Evolutionary conservation across 331 rosid species (phyloP).

Genomic region (Saraca asoca): DNA sequence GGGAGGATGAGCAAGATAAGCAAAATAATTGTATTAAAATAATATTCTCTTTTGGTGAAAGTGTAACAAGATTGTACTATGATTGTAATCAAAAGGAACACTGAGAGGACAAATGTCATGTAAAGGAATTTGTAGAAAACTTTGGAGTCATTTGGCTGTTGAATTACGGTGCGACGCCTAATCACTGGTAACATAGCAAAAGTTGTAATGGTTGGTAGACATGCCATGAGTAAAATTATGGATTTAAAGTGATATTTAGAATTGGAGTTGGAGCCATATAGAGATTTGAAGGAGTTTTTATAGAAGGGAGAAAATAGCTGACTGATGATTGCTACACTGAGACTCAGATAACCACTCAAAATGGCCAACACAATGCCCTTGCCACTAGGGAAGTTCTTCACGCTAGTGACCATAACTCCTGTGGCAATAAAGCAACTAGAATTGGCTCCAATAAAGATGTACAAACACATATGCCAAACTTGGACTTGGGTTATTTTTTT

Average conservation of each 20-base stretch:
- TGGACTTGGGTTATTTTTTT: neutral
- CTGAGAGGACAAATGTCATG: conserved; percentile 55
- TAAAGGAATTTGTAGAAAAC: conserved; percentile 64
- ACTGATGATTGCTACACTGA: neutral
- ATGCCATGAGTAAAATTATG: neutral
- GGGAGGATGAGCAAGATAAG: conserved; percentile 59
- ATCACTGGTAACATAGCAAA: neutral
- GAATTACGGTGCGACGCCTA: conserved; percentile 30
- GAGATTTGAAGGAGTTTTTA: neutral
- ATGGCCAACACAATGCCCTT: neutral
- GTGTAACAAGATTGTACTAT: conserved; percentile 37
- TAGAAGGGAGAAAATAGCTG: neutral
- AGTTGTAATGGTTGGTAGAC: neutral
- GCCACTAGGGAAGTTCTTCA: neutral
- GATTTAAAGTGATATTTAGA: too few relatives aligned
- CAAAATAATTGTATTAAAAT: conserved; percentile 38
- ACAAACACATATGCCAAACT: neutral
- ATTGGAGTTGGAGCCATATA: too few relatives aligned
- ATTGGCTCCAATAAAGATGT: neutral
- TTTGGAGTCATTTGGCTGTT: conserved; percentile 45
- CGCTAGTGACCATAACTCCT: neutral
- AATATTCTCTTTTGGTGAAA: conserved; percentile 44
- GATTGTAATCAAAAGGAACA: conserved; percentile 55
- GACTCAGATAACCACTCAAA: neutral
- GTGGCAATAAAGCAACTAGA: neutral